A percentile compares a stretch with the other conserved stretches of the same genome.
Conservation (phyloP, 306 rosid genomes). For the Castanea mollissima region DNA sequence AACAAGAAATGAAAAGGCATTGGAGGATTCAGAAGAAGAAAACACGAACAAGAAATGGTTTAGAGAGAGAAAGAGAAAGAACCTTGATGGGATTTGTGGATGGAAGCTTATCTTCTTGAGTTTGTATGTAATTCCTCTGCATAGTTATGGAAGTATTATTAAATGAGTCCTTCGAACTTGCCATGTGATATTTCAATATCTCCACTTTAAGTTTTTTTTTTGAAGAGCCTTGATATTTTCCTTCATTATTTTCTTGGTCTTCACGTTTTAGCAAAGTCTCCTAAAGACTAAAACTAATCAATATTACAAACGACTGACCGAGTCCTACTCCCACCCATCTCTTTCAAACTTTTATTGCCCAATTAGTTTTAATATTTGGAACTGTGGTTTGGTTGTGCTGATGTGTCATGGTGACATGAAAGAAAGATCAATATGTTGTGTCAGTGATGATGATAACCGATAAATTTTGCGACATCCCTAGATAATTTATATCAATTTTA, state of each 20-base stretch:
- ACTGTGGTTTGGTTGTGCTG: too few species aligned
- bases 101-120: constrained; percentile 34
- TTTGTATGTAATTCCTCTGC: constrained; percentile 15
- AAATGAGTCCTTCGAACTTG: constrained; percentile 14
- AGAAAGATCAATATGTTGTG: too few species aligned
- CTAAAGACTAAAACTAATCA: too few species aligned
- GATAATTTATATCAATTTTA: too few species aligned
- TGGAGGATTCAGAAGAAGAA: constrained; percentile 4
- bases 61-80: constrained; percentile 27
- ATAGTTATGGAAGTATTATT: constrained; percentile 2
- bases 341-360: too few species aligned
- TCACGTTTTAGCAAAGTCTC: constrained; percentile 17
- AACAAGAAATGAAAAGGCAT: too few species aligned
- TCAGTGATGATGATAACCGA: too few species aligned
- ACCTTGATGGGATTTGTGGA: constrained; percentile 36
- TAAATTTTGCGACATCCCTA: too few species aligned
- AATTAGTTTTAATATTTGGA: too few species aligned
- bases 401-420: too few species aligned
- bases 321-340: too few species aligned
- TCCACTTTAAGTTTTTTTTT: not conserved
- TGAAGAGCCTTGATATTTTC: constrained; percentile 12
- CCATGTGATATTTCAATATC: constrained; percentile 12
- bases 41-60: constrained; percentile 14
- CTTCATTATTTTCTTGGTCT: constrained; percentile 31
- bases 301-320: too few species aligned